Conservation (phyloP, 352 stramenopile genomes). For the Thraustochytrium striatum region DNA sequence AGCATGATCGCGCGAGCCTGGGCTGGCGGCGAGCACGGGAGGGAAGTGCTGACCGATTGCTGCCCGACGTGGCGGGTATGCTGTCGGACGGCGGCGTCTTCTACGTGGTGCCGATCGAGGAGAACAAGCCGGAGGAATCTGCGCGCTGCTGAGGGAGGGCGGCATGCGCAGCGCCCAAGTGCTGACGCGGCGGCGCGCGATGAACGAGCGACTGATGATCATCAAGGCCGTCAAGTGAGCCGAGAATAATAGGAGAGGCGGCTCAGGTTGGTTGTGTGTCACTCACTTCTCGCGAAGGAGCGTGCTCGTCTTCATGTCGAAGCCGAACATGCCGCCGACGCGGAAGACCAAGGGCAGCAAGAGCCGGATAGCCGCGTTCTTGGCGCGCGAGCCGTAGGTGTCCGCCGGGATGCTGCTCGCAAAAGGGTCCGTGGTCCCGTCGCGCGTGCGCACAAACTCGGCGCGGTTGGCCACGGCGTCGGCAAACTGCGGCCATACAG, state of each 20-base stretch:
- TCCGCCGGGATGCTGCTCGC: background rate
- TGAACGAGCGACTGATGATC: constrained; percentile 42
- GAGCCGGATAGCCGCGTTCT: background rate
- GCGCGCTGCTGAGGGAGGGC: constrained; percentile 62
- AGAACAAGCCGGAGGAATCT: constrained; percentile 94
- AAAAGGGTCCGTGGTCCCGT: background rate
- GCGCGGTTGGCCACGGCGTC: background rate
- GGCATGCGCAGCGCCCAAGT: constrained; percentile 57
- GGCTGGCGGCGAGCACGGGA: constrained; percentile 85
- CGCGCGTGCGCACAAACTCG: background rate
- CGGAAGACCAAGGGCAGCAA: background rate
- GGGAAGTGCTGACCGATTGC: constrained; percentile 89
- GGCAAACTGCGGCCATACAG: background rate
- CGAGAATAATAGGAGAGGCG: no score
- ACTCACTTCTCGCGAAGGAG: background rate
- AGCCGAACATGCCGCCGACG: background rate
- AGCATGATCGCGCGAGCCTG: constrained; percentile 91
- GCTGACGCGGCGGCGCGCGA: background rate
- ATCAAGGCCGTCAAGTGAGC: constrained; percentile 17
- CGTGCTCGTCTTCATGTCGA: background rate
- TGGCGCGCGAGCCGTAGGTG: background rate
- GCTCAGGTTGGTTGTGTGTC: no score
- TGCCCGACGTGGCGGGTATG: constrained; percentile 81
- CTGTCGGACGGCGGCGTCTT: constrained; percentile 78
- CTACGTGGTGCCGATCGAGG: constrained; percentile 94